Evolutionary conservation across 2,329 filamentous ascomycete species (phyloP), one percentile per base, ranked within the genome.

Genomic region (Torrubiellomyces zombiae): DNA sequence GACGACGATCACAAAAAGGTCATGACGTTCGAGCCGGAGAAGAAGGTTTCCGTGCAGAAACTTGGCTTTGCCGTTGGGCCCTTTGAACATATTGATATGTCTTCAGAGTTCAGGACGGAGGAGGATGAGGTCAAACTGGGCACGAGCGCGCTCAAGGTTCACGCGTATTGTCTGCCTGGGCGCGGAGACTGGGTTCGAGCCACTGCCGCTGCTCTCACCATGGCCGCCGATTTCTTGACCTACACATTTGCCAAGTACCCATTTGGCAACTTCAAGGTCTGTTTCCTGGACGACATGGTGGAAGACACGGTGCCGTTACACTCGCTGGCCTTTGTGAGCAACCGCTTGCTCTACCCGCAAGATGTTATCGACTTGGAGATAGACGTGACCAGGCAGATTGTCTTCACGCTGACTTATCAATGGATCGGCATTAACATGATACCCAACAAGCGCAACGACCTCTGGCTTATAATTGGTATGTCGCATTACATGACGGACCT

Each of bases 381-480:
- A 37, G 72, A 81, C 16, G 76, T 78, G 8, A 91, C 82, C 4
- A 68, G 83, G 32, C 73, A 69, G 27, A 56, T 98, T 12, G 75
- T 91, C 7, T 77, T 89, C 44, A 75, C 83, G 1, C 59, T 95
- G 23, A 81, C 89, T 8, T 80, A 74, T 30, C 89, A 98, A 47
- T 98, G 86, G 78, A 80, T 89, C 35, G 89, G 89, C 10, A 76
- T 98, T 34, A 85, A 85, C 43, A 79, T 98, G 36, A 75, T 92
- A 23, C 76, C 89, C 1, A 80, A 83, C 42, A 72, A 76, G 20
- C 69, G 74, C 11, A 63, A 65, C 25, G 89, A 98, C 47, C 70
- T 74, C 27, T 98, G 89, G 89, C 72, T 91, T 12, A 75, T 86
- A 9, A 67, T 89, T 27, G 91, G 86, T 9, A 76, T 91, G 23